Percentiles rank a stretch among this genome's conserved stretches.
phyloP scores from a whole-genome alignment of 73 alveolate genomes.

The Paramecium octaurelia region DNA sequence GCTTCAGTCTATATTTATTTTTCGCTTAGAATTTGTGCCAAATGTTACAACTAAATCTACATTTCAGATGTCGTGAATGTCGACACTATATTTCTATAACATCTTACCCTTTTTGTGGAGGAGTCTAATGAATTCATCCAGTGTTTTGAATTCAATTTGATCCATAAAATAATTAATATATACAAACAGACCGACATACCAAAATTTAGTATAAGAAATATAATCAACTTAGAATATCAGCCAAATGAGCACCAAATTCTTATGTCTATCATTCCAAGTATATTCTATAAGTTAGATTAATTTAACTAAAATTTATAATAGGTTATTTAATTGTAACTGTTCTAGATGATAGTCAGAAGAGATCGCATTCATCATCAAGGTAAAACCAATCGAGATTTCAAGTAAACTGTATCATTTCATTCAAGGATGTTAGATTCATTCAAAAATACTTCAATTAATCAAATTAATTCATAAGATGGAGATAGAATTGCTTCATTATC shows the following conservation, averaged over 20 bases:
- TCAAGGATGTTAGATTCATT: neutral
- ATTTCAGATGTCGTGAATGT: neutral
- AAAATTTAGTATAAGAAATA: too few species aligned
- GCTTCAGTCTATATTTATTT: slow-evolving; percentile 25
- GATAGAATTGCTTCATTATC: neutral
- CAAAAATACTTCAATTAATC: neutral
- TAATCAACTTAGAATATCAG: too few species aligned
- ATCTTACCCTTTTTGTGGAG: neutral
- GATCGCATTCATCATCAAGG: slow-evolving; percentile 41
- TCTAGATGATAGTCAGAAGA: slow-evolving; percentile 8
- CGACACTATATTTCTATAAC: neutral
- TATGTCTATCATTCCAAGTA: neutral
- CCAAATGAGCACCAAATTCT: too few species aligned
- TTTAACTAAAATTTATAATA: neutral
- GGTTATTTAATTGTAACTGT: neutral
- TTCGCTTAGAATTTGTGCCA: neutral
- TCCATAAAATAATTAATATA: slow-evolving; percentile 3
- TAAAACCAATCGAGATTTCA: slow-evolving; percentile 29
- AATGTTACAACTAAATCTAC: neutral
- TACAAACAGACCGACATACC: too few species aligned
- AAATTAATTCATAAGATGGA: neutral
- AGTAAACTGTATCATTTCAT: neutral
- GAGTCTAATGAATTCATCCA: neutral
- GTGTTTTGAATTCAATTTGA: neutral
- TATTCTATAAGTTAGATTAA: neutral